phyloP scores from a whole-genome alignment of 345 rosid genomes.

The Jatropha curcas region DNA sequence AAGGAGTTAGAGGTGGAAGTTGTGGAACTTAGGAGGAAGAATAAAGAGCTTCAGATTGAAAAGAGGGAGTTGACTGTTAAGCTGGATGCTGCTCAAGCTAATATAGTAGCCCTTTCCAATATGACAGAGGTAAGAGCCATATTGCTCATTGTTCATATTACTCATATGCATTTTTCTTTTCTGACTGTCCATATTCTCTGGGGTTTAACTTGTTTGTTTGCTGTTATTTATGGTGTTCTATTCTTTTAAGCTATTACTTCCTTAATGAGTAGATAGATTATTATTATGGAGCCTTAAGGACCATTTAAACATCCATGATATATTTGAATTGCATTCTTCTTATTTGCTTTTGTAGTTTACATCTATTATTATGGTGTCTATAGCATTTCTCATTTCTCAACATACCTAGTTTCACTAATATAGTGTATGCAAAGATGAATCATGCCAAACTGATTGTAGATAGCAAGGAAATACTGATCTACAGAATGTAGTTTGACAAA shows the following conservation, averaged over 20 bases:
- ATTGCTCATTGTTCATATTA: neutral
- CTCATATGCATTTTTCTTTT: neutral
- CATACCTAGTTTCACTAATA: neutral
- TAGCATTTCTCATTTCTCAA: neutral
- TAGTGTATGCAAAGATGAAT: neutral
- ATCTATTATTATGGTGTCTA: neutral
- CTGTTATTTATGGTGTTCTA: neutral
- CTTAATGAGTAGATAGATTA: neutral
- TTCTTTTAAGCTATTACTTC: neutral
- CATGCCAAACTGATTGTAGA: neutral
- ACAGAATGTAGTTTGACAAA: neutral
- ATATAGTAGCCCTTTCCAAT: constrained; percentile 64
- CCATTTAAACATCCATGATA: neutral
- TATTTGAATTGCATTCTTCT: neutral
- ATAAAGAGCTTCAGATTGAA: constrained; percentile 91
- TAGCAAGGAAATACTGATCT: neutral
- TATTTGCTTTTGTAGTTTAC: neutral
- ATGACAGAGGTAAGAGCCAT: constrained; percentile 76
- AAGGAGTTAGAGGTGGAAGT: constrained; percentile 80
- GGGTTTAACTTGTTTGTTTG: neutral
- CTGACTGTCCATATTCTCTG: neutral
- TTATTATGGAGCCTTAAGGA: neutral
- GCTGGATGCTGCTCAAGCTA: constrained; percentile 83
- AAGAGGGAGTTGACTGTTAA: constrained; percentile 80
- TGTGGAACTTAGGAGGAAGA: constrained; percentile 88